A percentile compares a stretch with the other conserved stretches of the same genome.
phyloP scores from a whole-genome alignment of 1,284 basidiomycete species.

The Amylostereum areolatum region DNA sequence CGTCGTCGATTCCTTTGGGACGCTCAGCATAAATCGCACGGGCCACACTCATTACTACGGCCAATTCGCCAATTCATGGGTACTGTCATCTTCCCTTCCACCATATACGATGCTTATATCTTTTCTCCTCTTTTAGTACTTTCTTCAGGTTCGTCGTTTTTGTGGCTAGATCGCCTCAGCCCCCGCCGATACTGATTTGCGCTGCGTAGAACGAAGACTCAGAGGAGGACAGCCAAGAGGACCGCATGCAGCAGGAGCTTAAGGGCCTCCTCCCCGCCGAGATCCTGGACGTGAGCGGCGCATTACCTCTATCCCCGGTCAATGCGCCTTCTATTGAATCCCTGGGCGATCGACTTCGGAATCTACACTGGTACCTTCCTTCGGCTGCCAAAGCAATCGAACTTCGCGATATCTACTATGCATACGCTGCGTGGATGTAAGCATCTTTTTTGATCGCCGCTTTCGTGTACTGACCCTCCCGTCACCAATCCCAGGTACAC shows the following conservation, averaged over 20 bases:
- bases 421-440: slow-evolving; percentile 65
- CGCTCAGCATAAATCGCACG: slow-evolving; percentile 44
- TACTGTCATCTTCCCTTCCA: slow-evolving; percentile 27
- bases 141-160: slow-evolving; percentile 25
- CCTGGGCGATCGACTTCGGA: slow-evolving; percentile 44
- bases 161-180: too few species aligned
- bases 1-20: slow-evolving; percentile 59
- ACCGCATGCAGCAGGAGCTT: slow-evolving; percentile 28
- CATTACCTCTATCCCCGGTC: slow-evolving; percentile 57
- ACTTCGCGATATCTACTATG: slow-evolving; percentile 49
- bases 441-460: slow-evolving; percentile 46
- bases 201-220: slow-evolving; percentile 35
- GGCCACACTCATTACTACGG: slow-evolving; percentile 62
- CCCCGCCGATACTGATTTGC: not conserved
- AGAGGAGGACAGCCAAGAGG: slow-evolving; percentile 49
- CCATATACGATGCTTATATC: slow-evolving; percentile 6
- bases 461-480: slow-evolving; percentile 43
- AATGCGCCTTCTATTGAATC: slow-evolving; percentile 33
- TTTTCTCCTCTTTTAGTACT: slow-evolving; percentile 23
- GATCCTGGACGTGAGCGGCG: slow-evolving; percentile 45
- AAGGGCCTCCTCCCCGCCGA: slow-evolving; percentile 34
- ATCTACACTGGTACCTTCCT: slow-evolving; percentile 41
- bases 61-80: slow-evolving; percentile 60
- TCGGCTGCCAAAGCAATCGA: slow-evolving; percentile 33
- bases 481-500: not conserved